Conservation (phyloP, 2,329 filamentous ascomycete species). For the Xylariaceae sp. region DNA sequence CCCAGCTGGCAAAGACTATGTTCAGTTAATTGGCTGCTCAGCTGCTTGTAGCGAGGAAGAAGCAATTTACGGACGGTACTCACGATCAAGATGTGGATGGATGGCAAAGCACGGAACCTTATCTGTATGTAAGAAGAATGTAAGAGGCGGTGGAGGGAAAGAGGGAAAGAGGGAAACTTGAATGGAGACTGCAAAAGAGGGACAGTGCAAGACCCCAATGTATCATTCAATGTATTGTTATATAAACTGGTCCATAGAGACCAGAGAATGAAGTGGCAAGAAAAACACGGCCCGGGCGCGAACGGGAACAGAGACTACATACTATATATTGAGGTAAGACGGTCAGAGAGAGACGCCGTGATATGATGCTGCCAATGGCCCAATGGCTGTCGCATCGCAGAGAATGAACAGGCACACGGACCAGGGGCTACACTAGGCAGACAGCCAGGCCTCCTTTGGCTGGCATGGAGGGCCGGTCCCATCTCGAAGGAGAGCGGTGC, state of each 20-base stretch:
- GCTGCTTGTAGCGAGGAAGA: too few species aligned
- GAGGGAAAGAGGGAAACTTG: neutral
- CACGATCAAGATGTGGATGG: neutral
- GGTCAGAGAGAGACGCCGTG: too few species aligned
- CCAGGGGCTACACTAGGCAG: neutral
- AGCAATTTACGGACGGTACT: neutral
- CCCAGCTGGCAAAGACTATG: too few species aligned
- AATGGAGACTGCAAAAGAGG: neutral
- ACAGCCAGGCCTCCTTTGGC: neutral
- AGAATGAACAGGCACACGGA: neutral
- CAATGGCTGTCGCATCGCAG: neutral
- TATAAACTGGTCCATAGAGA: neutral
- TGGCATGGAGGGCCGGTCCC: too few species aligned
- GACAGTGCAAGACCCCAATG: neutral
- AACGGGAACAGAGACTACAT: neutral
- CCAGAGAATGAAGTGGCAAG: neutral
- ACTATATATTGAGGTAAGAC: neutral
- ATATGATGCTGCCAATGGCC: too few species aligned
- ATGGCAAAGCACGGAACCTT: neutral
- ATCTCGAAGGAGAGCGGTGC: slow-evolving; percentile 12
- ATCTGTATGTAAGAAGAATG: neutral
- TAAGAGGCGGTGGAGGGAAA: neutral
- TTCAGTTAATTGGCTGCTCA: too few species aligned
- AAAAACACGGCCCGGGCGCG: neutral
- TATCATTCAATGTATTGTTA: too few species aligned